Evolutionary conservation across 2,329 filamentous ascomycete genomes (phyloP), one percentile per base, ranked within the genome.

Genomic region (Arthrobotrys conoides): DNA sequence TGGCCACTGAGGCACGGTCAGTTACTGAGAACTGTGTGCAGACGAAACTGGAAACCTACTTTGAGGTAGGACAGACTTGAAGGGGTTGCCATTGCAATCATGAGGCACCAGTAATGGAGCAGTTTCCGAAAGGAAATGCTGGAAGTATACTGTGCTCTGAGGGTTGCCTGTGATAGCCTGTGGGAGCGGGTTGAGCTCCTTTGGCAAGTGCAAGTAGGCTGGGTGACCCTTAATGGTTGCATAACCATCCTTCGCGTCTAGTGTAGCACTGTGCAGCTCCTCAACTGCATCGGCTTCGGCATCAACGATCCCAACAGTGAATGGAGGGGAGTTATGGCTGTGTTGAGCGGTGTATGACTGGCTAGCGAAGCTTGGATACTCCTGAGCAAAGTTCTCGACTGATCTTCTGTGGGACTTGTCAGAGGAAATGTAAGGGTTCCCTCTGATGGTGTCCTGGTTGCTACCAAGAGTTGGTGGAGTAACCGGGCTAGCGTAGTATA

Each of bases 101-200:
- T 91, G 89, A 0, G 89, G 88, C 1, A 89, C 87, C 70, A 90
- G 83, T 81, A 90, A 90, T 76, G 89, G 89, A 6, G 92, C 92
- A 2, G 93, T 96, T 83, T 96, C 91, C 81, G 94, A 93, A 76
- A 96, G 86, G 82, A 96, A 90, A 82, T 90, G 88, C 80, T 91
- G 89, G 80, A 91, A 91, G 82, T 91, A 91, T 81, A 96, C 87
- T 79, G 96, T 84, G 82, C 96, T 95, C 89, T 95, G 95, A 0
- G 90, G 91, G 81, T 93, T 94, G 44, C 91, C 88, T 51, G 88
- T 84, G 33, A 94, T 85, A 9, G 88, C 85, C 3, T 85, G 82
- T 3, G 90, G 90, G 22, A 91, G 83, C 1, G 87, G 87, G 71
- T 87, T 89, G 36, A 91, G 83, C 65, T 86, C 86, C 78, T 88